Evolutionary conservation across 2,329 filamentous ascomycete genomes (phyloP).

Genomic region (Apiospora marii): DNA sequence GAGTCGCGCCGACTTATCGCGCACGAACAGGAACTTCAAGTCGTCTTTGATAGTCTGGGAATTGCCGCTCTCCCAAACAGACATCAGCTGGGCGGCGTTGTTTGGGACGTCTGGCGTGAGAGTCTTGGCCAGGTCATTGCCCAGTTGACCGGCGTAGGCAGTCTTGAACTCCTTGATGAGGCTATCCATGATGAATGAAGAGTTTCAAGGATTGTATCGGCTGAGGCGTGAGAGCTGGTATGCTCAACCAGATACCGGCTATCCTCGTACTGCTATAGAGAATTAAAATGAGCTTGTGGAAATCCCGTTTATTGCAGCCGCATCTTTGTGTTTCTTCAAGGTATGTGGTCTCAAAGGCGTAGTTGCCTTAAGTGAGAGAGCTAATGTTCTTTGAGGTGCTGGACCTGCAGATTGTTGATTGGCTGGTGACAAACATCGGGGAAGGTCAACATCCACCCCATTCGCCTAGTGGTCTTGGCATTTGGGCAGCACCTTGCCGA

Average conservation of each 20-base stretch:
- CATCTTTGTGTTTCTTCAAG: background rate
- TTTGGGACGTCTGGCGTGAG: slow-evolving; percentile 74
- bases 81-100: slow-evolving; percentile 71
- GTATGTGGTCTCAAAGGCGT: slow-evolving; percentile 31
- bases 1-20: slow-evolving; percentile 61
- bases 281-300: background rate
- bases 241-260: background rate
- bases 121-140: slow-evolving; percentile 76
- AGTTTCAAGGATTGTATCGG: background rate
- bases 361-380: slow-evolving; percentile 9
- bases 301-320: background rate
- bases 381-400: slow-evolving; percentile 20
- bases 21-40: slow-evolving; percentile 75
- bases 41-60: slow-evolving; percentile 70
- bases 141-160: slow-evolving; percentile 71
- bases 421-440: slow-evolving; percentile 15
- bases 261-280: background rate
- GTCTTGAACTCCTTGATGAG: slow-evolving; percentile 77
- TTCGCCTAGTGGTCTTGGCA: slow-evolving; percentile 3
- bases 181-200: slow-evolving; percentile 66
- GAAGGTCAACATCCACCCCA: slow-evolving; percentile 1
- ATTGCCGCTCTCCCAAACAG: slow-evolving; percentile 77
- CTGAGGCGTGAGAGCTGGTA: background rate
- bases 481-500: background rate
- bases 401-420: slow-evolving; percentile 25